Base-by-base conservation (phyloP, 2,329 filamentous ascomycete genomes). In the Pseudogymnoascus sp. region DNA sequence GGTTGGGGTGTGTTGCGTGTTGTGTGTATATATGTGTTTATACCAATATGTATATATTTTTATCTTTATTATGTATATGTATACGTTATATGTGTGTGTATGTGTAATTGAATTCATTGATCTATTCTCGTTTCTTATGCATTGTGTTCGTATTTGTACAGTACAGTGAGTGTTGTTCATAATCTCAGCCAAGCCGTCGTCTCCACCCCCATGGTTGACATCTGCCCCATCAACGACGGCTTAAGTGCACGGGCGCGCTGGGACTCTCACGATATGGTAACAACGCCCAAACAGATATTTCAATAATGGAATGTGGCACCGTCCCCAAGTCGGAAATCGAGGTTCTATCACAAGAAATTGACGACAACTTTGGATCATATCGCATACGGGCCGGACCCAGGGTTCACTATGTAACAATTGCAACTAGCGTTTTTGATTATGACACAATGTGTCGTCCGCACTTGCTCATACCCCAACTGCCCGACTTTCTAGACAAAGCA, bases 381-480 rank as follows among this genome's bases (percentile, higher is more conserved):
- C 28, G 47, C 28, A 54, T 54, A 54, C 25, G 28, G 25, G 28
- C 47, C 11, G 47, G 47, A 33, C 47, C 18, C 18, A 54, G 25
- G 8, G 28, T 33, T 30, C 47, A 33, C 47, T 54, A 54, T 54
- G 47, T 54, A n/a, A 54, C 47, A 54, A 33, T 54, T 18, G 9
- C 47, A 54, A 8, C 47, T 33, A 54, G 25, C 16, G 25, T 20
- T 18, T 54, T 33, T 54, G 47, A 33, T 50, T 25, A 50, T 54
- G 47, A 54, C 47, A 54, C 47, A 54, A 54, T 33, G 28, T 33
- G 47, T 33, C 28, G 47, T 12, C 28, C 28, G 11, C 25, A 54
- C 28, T 9, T 54, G 9, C 47, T 54, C 47, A 33, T 54, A 54
- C n/a, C 47, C 28, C 28, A 62, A 63, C 28, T 61, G 30, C 58